Base-by-base conservation (phyloP, 2,329 filamentous ascomycete genomes). In the Elsinoe arachidis region DNA sequence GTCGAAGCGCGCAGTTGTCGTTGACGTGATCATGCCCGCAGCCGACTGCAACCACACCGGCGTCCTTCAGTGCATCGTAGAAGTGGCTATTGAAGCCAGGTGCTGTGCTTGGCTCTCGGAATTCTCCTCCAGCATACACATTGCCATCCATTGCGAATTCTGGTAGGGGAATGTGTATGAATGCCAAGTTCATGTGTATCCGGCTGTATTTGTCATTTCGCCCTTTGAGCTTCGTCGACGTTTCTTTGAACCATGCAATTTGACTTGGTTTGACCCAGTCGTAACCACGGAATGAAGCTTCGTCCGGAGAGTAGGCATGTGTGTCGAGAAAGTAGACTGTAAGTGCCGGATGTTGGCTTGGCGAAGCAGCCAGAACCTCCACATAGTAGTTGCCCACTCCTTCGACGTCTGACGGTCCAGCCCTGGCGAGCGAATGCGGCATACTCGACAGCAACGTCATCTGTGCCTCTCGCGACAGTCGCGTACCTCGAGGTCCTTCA, bases 11-110 rank as follows among this genome's bases (percentile, higher is more conserved):
- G 71, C 93, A 99, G 71, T 96, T 97, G 68, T 99, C 93, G 69
- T 99, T 99, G 63, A 87, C 92, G 68, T 99, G 93, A 68, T 99
- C 93, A 69, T 97, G 92, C 69, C 92, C 92, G 67, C 89, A 95
- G 65, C 88, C 92, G 61, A 95, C 88, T 74, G 93, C 86, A 58
- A 90, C 80, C 34, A 99, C 80, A 34, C 88, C 88, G 70, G 95
- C 83, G 64, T 95, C 86, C 7, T 95, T 83, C 7, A 99, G 78
- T 2, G 90, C 92, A 68, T 96, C 86, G 61, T 86, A 87, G 76
- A 99, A 97, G n/a, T 89, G 86, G 10, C 89, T 88, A 70, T 99
- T 99, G 71, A 87, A 96, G 0, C 77, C 78, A 0, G 93, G 93
- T 0, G 93, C 92, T 0, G 92, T 97, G 12, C 93, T 87, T 15